Percentiles rank a stretch among this genome's conserved stretches.
Conservation (phyloP, 2,329 filamentous ascomycete genomes). For the Fusarium drepaniforme region DNA sequence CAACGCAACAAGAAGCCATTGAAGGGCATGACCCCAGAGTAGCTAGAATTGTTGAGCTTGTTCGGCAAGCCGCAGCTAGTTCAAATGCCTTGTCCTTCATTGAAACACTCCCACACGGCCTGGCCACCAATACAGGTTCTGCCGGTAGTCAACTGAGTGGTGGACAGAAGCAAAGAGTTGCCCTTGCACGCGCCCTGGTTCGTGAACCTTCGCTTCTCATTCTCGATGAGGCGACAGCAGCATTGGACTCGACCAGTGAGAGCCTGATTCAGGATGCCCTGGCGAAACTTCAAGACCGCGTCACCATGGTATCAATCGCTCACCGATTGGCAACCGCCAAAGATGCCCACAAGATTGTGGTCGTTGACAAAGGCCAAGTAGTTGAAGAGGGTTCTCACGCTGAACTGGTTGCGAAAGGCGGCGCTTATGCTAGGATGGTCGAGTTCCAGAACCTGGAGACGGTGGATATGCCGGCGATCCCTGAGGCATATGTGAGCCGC, state of each 20-base stretch:
- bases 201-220: slow-evolving; percentile 66
- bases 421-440: slow-evolving; percentile 65
- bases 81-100: slow-evolving; percentile 56
- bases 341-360: slow-evolving; percentile 62
- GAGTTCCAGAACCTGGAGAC: not conserved
- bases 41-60: not conserved
- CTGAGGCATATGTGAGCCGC: not conserved
- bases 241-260: slow-evolving; percentile 68
- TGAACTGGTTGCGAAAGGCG: slow-evolving; percentile 62
- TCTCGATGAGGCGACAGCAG: slow-evolving; percentile 70
- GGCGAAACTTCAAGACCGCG: slow-evolving; percentile 54
- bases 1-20: not conserved
- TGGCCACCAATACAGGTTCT: slow-evolving; percentile 61
- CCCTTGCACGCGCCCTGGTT: slow-evolving; percentile 67
- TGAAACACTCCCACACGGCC: slow-evolving; percentile 59
- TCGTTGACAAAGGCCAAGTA: slow-evolving; percentile 63
- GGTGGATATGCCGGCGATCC: not conserved
- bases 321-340: slow-evolving; percentile 65
- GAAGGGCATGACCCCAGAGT: not conserved
- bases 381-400: slow-evolving; percentile 73
- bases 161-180: slow-evolving; percentile 69
- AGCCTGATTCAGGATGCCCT: slow-evolving; percentile 61
- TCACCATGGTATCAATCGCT: slow-evolving; percentile 75
- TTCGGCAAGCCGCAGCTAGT: slow-evolving; percentile 38
- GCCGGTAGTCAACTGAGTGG: slow-evolving; percentile 65